phyloP scores from a whole-genome alignment of 2,329 filamentous ascomycete species.

The Colletotrichum cereale region DNA sequence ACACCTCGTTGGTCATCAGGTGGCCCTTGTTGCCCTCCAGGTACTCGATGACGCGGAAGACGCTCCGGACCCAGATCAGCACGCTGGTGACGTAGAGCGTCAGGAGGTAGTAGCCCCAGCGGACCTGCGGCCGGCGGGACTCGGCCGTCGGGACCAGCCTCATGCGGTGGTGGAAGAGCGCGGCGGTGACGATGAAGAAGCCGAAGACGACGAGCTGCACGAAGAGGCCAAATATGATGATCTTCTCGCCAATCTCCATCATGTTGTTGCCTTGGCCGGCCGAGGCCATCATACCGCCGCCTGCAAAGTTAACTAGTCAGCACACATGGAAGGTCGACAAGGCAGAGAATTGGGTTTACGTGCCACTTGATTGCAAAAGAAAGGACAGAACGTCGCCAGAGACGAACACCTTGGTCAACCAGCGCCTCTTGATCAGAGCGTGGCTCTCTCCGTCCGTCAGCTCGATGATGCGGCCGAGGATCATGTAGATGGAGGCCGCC shows the following conservation, averaged over 20 bases:
- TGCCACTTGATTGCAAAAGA: constrained; percentile 48
- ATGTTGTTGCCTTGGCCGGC: constrained; percentile 23
- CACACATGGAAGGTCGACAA: not conserved
- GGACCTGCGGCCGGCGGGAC: constrained; percentile 35
- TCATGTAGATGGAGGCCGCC: constrained; percentile 63
- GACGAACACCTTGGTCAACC: constrained; percentile 65
- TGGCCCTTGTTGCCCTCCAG: constrained; percentile 56
- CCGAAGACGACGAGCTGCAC: constrained; percentile 66
- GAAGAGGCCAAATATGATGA: constrained; percentile 66
- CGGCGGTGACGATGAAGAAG: constrained; percentile 62
- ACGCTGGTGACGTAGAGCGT: constrained; percentile 50
- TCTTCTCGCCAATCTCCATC: constrained; percentile 53
- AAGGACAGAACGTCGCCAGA: constrained; percentile 63
- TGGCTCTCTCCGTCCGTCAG: constrained; percentile 54
- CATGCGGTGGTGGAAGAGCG: constrained; percentile 56
- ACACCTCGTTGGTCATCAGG: constrained; percentile 55
- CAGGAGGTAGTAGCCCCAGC: constrained; percentile 49
- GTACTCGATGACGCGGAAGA: constrained; percentile 63
- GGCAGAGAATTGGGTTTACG: not conserved
- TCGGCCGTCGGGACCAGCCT: constrained; percentile 41
- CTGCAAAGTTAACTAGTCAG: not conserved
- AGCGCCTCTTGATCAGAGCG: constrained; percentile 57
- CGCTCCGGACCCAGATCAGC: constrained; percentile 59
- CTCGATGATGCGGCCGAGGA: constrained; percentile 55
- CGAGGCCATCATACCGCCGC: constrained; percentile 37